Conservation (phyloP, 1,284 basidiomycete species). For the Heterobasidion occidentale region DNA sequence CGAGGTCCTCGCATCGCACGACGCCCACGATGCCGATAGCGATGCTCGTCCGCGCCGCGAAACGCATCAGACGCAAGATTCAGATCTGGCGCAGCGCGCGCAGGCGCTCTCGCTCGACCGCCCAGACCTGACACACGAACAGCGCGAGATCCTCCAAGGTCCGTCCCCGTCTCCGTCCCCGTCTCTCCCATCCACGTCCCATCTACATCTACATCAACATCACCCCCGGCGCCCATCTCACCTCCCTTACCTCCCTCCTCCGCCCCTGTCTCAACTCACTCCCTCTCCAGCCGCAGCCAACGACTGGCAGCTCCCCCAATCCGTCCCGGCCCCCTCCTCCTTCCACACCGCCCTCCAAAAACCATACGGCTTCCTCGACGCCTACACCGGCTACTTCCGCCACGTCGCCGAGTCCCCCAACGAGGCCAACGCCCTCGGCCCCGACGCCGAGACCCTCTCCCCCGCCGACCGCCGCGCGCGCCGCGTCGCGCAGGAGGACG, state of each 20-base stretch:
- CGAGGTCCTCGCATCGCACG: conserved; percentile 50
- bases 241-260: conserved; percentile 2
- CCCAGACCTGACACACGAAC: conserved; percentile 23
- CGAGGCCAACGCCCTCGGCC: conserved; percentile 70
- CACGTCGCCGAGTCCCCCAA: conserved; percentile 68
- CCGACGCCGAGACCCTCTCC: conserved; percentile 47
- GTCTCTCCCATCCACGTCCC: neutral
- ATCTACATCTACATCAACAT: neutral
- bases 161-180: conserved; percentile 4
- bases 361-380: conserved; percentile 67
- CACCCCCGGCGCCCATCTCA: neutral
- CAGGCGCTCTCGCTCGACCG: conserved; percentile 31
- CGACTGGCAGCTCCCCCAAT: conserved; percentile 70
- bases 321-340: conserved; percentile 31
- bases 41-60: conserved; percentile 8
- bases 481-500: conserved; percentile 52
- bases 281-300: conserved; percentile 53
- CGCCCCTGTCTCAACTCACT: neutral
- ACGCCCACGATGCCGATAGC: conserved; percentile 18
- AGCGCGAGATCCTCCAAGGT: conserved; percentile 57
- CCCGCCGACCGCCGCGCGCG: conserved; percentile 35
- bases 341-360: conserved; percentile 34
- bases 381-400: conserved; percentile 64
- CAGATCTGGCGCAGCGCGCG: conserved; percentile 33
- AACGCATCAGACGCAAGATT: conserved; percentile 19